A percentile compares a stretch with the other conserved stretches of the same genome.
Conservation (phyloP, 75 land plant species). For the Cupressus sempervirens region DNA sequence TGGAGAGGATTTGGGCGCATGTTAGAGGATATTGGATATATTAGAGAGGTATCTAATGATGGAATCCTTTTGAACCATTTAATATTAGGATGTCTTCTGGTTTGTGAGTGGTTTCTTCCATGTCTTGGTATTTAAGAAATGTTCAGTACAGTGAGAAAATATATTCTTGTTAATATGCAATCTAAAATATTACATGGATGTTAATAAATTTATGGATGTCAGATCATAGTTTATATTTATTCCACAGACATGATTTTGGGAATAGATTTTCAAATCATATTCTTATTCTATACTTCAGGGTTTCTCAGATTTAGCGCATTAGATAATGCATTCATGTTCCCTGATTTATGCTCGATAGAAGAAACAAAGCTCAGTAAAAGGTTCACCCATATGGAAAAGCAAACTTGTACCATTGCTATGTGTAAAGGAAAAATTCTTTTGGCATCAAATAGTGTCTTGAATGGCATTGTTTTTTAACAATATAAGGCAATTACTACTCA, state of each 20-base stretch:
- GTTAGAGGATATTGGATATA: conserved; percentile 47
- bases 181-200: not conserved
- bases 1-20: conserved; percentile 80
- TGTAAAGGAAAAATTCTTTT: no score
- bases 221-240: not conserved
- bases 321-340: no score
- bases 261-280: not conserved
- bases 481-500: no score
- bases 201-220: not conserved
- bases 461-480: no score
- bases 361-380: no score
- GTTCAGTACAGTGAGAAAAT: not conserved
- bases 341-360: no score
- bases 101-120: conserved; percentile 3
- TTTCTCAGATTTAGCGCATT: no score
- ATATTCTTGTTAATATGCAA: not conserved
- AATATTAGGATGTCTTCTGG: not conserved
- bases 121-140: not conserved
- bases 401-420: no score
- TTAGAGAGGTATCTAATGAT: conserved; percentile 43
- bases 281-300: no score
- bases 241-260: not conserved
- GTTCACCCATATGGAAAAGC: no score
- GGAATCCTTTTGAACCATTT: not conserved
- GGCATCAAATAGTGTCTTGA: no score